phyloP scores from a whole-genome alignment of 441 rosid species.

The Gossypium aridum region DNA sequence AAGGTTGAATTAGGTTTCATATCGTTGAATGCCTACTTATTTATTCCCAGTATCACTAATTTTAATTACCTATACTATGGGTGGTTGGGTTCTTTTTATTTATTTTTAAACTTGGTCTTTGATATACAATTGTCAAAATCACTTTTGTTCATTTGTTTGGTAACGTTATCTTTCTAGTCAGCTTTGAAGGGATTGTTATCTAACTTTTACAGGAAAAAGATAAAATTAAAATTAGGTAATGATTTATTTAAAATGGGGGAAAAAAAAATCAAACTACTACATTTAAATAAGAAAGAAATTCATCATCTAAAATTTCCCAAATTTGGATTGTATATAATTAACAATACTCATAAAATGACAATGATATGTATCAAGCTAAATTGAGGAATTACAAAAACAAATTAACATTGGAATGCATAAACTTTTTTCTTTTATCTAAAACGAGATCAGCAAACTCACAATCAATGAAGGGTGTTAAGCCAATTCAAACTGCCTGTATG shows the following conservation, averaged over 20 bases:
- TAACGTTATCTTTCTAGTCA: background rate
- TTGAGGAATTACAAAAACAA: slow-evolving; percentile 12
- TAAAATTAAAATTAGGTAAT: background rate
- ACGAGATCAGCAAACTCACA: slow-evolving; percentile 13
- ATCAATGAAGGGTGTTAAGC: slow-evolving; percentile 36
- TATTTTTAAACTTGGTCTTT: background rate
- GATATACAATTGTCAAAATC: background rate
- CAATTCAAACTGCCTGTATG: slow-evolving; percentile 66
- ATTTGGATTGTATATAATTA: background rate
- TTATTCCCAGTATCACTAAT: too few relatives aligned
- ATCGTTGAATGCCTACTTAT: too few relatives aligned
- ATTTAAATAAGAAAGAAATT: background rate
- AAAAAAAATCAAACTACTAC: too few relatives aligned
- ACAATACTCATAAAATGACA: background rate
- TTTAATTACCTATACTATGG: too few relatives aligned
- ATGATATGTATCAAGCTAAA: background rate
- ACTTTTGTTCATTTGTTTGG: background rate
- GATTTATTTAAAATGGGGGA: too few relatives aligned
- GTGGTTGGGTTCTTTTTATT: background rate
- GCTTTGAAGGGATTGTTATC: background rate
- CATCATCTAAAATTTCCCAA: background rate
- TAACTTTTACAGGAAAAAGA: background rate
- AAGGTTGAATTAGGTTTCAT: background rate
- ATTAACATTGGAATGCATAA: background rate
- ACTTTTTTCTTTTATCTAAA: too few relatives aligned